phyloP scores from a whole-genome alignment of 805 yeast genomes.

The Teunomyces stri region DNA sequence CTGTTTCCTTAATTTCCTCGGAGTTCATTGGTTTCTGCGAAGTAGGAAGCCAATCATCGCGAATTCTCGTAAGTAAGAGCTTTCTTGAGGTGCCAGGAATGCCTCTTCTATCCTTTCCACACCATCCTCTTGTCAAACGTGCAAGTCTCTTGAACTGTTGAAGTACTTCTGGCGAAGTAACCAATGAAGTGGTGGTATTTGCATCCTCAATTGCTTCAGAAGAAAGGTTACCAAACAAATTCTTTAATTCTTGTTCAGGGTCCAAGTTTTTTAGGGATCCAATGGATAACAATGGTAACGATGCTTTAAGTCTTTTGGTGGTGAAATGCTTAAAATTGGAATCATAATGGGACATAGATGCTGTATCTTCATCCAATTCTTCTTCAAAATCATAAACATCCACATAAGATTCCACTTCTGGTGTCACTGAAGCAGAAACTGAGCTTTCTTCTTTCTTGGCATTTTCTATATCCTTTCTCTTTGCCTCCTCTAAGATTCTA shows the following conservation, averaged over 20 bases:
- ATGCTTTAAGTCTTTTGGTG: conserved; percentile 37
- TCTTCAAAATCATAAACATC: conserved; percentile 19
- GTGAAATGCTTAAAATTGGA: conserved; percentile 49
- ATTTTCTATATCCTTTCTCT: conserved; percentile 20
- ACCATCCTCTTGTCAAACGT: conserved; percentile 74
- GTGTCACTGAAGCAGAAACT: conserved; percentile 17
- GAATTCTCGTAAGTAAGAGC: conserved; percentile 63
- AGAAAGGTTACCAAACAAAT: conserved; percentile 70
- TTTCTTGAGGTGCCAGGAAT: conserved; percentile 76
- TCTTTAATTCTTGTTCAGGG: conserved; percentile 71
- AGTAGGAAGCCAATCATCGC: conserved; percentile 81
- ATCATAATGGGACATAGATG: conserved; percentile 37
- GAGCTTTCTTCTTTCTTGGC: neutral
- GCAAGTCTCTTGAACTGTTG: conserved; percentile 59
- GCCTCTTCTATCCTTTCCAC: conserved; percentile 69
- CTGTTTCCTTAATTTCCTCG: conserved; percentile 49
- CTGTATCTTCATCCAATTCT: conserved; percentile 23
- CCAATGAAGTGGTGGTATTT: conserved; percentile 67
- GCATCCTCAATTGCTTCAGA: conserved; percentile 70
- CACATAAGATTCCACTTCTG: conserved; percentile 8
- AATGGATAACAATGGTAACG: conserved; percentile 43
- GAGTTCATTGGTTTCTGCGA: conserved; percentile 56
- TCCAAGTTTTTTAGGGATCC: conserved; percentile 54
- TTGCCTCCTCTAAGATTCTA: conserved; percentile 45
- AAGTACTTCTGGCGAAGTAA: conserved; percentile 65